Conservation (phyloP, 2,329 filamentous ascomycete species). For the Diatrype stigma region DNA sequence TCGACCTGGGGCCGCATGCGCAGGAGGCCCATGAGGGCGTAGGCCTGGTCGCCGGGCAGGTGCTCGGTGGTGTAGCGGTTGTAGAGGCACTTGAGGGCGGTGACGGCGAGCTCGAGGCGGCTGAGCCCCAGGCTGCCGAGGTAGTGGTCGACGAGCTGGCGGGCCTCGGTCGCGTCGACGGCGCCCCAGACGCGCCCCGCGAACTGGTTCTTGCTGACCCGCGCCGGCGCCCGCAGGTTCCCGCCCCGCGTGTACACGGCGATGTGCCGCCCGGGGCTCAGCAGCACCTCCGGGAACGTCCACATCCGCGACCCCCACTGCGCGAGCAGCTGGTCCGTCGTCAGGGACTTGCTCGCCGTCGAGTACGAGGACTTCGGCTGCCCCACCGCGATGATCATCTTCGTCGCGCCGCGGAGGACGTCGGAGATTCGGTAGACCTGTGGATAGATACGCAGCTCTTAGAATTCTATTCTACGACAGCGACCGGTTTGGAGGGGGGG, state of each 20-base stretch:
- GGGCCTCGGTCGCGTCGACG: slow-evolving; percentile 21
- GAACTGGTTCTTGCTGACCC: slow-evolving; percentile 29
- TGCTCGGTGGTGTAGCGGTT: slow-evolving; percentile 19
- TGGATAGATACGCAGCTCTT: not conserved
- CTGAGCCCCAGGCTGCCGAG: slow-evolving; percentile 27
- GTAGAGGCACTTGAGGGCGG: slow-evolving; percentile 28
- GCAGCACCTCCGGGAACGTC: slow-evolving; percentile 27
- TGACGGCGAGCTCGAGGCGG: slow-evolving; percentile 28
- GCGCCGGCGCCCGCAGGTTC: slow-evolving; percentile 12
- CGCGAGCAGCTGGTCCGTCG: slow-evolving; percentile 5
- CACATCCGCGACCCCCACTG: slow-evolving; percentile 26
- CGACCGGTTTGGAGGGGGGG: no score
- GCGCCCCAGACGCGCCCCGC: slow-evolving; percentile 23
- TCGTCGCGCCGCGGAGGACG: slow-evolving; percentile 15
- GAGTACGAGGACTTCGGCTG: not conserved
- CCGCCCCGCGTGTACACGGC: slow-evolving; percentile 23
- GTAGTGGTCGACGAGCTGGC: slow-evolving; percentile 33
- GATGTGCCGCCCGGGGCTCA: slow-evolving; percentile 15
- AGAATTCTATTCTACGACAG: no score
- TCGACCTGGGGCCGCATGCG: slow-evolving; percentile 29
- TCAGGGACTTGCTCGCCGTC: not conserved
- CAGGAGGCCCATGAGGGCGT: slow-evolving; percentile 34
- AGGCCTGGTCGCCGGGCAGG: slow-evolving; percentile 28
- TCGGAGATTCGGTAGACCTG: slow-evolving; percentile 21
- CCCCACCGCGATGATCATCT: slow-evolving; percentile 14